Conservation (phyloP, 2,329 filamentous ascomycete genomes). For the Thermoascus crustaceus region DNA sequence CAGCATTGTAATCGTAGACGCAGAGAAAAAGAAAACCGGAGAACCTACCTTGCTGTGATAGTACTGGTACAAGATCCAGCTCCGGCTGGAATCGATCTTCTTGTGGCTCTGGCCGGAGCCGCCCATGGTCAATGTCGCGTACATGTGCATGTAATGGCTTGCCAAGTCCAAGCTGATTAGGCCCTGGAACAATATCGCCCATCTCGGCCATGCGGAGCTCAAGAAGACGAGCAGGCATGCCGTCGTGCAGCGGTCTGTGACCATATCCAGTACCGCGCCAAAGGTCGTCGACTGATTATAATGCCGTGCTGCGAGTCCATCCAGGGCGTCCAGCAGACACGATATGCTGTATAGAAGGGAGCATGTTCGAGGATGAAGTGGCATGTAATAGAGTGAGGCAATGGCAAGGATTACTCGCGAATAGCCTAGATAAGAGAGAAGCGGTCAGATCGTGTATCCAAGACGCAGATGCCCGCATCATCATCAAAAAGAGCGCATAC, state of each 20-base stretch:
- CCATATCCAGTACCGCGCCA: slow-evolving; percentile 96
- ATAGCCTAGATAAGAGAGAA: slow-evolving; percentile 62
- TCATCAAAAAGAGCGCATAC: slow-evolving; percentile 43
- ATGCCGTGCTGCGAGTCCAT: slow-evolving; percentile 81
- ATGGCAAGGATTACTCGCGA: slow-evolving; percentile 71
- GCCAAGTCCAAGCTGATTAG: slow-evolving; percentile 88
- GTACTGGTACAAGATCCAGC: slow-evolving; percentile 86
- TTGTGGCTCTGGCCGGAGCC: slow-evolving; percentile 78
- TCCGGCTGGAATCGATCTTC: slow-evolving; percentile 79
- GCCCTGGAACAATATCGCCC: slow-evolving; percentile 88
- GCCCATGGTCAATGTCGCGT: slow-evolving; percentile 82
- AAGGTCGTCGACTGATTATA: slow-evolving; percentile 92
- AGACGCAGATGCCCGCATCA: not conserved
- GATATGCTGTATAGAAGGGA: slow-evolving; percentile 80
- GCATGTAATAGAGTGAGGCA: slow-evolving; percentile 97
- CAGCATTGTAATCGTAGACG: slow-evolving; percentile 6
- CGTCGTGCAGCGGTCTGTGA: slow-evolving; percentile 95
- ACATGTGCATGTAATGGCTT: slow-evolving; percentile 99
- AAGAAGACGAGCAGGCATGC: slow-evolving; percentile 91
- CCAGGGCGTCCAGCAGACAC: slow-evolving; percentile 88
- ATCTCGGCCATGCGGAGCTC: slow-evolving; percentile 86
- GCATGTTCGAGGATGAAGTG: slow-evolving; percentile 92
- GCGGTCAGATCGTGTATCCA: slow-evolving; percentile 2
- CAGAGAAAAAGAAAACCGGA: slow-evolving; percentile 1
- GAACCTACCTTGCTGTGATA: slow-evolving; percentile 88